phyloP scores from a whole-genome alignment of 805 yeast genomes.

The Yarrowia sp. region DNA sequence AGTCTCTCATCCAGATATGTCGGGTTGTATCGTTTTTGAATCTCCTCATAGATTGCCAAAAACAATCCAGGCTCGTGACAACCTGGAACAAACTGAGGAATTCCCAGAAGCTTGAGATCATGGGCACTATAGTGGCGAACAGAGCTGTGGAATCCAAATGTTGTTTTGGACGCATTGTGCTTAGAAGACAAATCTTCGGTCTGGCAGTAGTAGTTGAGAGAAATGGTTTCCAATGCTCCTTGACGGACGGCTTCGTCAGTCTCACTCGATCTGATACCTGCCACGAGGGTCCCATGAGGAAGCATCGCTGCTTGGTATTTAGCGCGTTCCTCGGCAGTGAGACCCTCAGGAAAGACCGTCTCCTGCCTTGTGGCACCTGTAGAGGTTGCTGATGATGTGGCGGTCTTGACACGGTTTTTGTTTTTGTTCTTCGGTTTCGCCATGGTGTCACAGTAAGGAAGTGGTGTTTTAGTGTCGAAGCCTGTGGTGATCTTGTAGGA shows the following conservation, averaged over 20 bases:
- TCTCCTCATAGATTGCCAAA: slow-evolving; percentile 12
- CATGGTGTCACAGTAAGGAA: neutral
- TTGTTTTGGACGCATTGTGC: neutral
- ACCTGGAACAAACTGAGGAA: slow-evolving; percentile 23
- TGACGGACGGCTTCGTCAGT: neutral
- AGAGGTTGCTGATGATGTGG: neutral
- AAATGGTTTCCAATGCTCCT: neutral
- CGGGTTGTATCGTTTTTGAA: slow-evolving; percentile 21
- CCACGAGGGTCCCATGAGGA: neutral
- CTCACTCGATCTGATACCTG: neutral
- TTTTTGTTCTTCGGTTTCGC: slow-evolving; percentile 23
- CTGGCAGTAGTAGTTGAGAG: neutral
- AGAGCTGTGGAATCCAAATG: slow-evolving; percentile 1
- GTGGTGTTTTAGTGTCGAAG: neutral
- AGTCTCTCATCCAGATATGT: slow-evolving; percentile 1
- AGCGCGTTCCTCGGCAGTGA: neutral
- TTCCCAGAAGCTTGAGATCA: slow-evolving; percentile 19
- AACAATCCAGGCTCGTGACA: slow-evolving; percentile 21
- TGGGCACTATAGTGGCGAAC: slow-evolving; percentile 9
- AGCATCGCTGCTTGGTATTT: slow-evolving; percentile 19
- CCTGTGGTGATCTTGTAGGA: neutral
- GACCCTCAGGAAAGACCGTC: neutral
- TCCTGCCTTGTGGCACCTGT: neutral
- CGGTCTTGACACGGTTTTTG: slow-evolving; percentile 10
- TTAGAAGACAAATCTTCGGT: neutral